Percentiles rank a stretch among this genome's conserved stretches.
phyloP scores from a whole-genome alignment of 2,329 filamentous ascomycete species.

The Pestalotiopsis sp. region DNA sequence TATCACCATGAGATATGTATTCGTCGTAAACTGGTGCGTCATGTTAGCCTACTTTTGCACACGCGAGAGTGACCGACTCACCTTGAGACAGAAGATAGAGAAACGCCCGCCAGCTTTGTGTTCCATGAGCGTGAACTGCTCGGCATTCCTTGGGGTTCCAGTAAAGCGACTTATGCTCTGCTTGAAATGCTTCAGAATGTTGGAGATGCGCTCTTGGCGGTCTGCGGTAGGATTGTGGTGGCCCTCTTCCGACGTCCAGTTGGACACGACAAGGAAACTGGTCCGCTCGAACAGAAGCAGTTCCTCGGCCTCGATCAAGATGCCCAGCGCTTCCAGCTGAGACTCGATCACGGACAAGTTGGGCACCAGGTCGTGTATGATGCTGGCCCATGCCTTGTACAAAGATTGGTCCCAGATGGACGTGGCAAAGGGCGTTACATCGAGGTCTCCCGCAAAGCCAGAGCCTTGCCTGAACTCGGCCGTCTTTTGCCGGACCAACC shows the following conservation, averaged over 20 bases:
- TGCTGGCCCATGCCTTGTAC: conserved; percentile 97
- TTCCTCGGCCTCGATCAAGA: conserved; percentile 89
- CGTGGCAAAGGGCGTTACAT: conserved; percentile 87
- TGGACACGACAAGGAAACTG: conserved; percentile 94
- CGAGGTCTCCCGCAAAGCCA: conserved; percentile 50
- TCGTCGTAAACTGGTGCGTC: conserved; percentile 72
- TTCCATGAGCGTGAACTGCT: conserved; percentile 81
- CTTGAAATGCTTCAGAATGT: conserved; percentile 99
- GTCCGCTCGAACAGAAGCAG: conserved; percentile 93
- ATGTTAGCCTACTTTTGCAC: neutral
- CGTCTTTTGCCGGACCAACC: conserved; percentile 76
- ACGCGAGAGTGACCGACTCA: neutral
- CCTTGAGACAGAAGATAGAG: conserved; percentile 88
- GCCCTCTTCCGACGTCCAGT: conserved; percentile 78
- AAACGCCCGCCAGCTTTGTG: conserved; percentile 78
- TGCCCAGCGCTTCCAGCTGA: conserved; percentile 79
- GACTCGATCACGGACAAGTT: conserved; percentile 87
- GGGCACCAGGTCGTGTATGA: conserved; percentile 97
- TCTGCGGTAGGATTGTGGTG: conserved; percentile 85
- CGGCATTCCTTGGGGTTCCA: conserved; percentile 77
- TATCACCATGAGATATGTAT: conserved; percentile 93
- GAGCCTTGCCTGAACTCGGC: conserved; percentile 51
- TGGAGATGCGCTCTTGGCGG: conserved; percentile 90
- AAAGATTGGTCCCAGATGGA: conserved; percentile 98
- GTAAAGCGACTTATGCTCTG: conserved; percentile 78